Conservation (phyloP, 2,329 filamentous ascomycete species). For the Calonectria pseudoreteaudii region DNA sequence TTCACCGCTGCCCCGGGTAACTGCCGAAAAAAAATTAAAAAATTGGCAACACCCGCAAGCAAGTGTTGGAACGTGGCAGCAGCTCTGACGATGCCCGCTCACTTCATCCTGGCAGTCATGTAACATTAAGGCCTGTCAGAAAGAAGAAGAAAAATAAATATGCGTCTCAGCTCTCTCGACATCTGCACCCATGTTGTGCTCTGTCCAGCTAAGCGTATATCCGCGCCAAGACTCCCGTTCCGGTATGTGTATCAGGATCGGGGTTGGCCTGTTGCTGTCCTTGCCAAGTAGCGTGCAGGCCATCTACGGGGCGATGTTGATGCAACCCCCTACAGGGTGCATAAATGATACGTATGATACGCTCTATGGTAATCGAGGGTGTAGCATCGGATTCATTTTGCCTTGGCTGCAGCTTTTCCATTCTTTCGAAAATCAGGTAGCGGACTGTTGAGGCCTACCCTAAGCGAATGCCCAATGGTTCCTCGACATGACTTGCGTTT, state of each 20-base stretch:
- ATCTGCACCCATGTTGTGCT: neutral
- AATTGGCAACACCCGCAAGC: constrained; percentile 9
- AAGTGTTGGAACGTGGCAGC: constrained; percentile 17
- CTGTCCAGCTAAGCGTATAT: neutral
- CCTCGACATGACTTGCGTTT: neutral
- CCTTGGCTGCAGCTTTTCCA: neutral
- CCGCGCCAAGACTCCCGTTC: neutral
- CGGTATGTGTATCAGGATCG: constrained; percentile 3
- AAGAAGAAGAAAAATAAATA: neutral
- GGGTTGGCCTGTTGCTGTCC: neutral
- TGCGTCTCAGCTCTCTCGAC: neutral
- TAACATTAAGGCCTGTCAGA: neutral
- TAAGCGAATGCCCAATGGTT: neutral
- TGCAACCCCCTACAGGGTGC: neutral
- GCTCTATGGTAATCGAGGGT: neutral
- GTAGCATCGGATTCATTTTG: neutral
- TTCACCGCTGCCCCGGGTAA: constrained; percentile 15
- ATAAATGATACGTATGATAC: neutral
- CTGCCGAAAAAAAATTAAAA: constrained; percentile 16
- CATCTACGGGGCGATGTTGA: neutral
- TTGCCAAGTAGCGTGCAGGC: neutral
- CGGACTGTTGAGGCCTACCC: neutral
- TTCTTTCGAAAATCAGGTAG: neutral
- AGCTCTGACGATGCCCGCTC: neutral
- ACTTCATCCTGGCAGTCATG: neutral